Percentiles rank a stretch among this genome's conserved stretches.
Evolutionary conservation across 208 protist species (phyloP).

Genomic region (Leishmania guyanensis): DNA sequence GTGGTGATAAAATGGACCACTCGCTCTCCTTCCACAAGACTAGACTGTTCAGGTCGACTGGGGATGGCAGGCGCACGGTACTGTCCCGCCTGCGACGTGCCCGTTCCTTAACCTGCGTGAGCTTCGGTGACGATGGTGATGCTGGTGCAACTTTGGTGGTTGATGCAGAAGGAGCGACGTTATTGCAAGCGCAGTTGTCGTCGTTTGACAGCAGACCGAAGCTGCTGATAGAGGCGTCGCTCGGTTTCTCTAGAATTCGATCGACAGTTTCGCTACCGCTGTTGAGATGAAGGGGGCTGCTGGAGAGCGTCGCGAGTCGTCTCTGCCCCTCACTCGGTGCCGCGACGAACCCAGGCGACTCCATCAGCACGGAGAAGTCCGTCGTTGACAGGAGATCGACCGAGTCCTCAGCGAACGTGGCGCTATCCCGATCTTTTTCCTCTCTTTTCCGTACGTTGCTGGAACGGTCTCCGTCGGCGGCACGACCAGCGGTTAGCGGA

Average conservation of each 20-base stretch:
- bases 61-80: conserved; percentile 11
- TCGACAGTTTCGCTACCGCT: background rate
- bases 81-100: background rate
- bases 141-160: background rate
- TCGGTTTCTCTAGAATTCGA: background rate
- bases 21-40: background rate
- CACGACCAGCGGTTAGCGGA: background rate
- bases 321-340: background rate
- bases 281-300: background rate
- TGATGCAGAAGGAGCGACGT: background rate
- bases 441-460: background rate
- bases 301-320: background rate
- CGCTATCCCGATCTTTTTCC: background rate
- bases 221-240: background rate
- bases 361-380: background rate
- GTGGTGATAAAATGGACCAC: background rate
- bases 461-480: background rate
- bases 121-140: background rate
- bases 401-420: background rate
- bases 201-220: background rate
- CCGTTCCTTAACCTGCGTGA: background rate
- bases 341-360: background rate
- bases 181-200: background rate
- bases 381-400: background rate
- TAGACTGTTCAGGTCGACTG: conserved; percentile 5